Base-by-base conservation (phyloP, 108 stramenopile species). In the Pseudonitzschia multiseries region DNA sequence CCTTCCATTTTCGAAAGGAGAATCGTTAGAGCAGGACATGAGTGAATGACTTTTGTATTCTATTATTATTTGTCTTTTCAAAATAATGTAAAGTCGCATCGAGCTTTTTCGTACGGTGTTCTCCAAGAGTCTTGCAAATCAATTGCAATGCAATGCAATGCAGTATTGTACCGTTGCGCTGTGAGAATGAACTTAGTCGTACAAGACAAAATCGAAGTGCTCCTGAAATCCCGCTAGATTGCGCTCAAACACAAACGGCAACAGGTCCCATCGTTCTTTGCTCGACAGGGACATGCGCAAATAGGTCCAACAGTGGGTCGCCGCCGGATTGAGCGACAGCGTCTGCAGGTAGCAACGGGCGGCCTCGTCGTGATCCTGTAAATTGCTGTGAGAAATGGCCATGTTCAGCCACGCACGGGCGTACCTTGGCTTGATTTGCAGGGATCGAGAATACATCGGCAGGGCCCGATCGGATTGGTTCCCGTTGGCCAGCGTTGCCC, bases 341-440 rank as follows among this genome's bases (percentile, higher is more conserved):
- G 96, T 93, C 65, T 93, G 96, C 40, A 99, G 76, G 79, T 97
- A 99, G 77, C 95, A 96, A 17, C 95, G 77, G 20, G 93, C 88
- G 5, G 97, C 96, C 68, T 97, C 92, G 27, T 86, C 84, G 69
- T 94, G 94, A 27, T 93, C 85, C 31, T 84, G 86, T 31, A 97
- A 73, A 72, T 96, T 97, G 63, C 80, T 81, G 75, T 97, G 97
- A 14, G 96, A 85, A 60, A 99, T 97, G 22, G 96, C 97, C 85
- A 96, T 91, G 70, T 99, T 99, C n/a, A 97, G 76, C 98, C 97
- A 97, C 36, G 89, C 96, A 4, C 98, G 83, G 1, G 96, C 92
- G 81, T 96, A 99, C 82, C 88, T 84, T 28, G 98, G 98, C 68
- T 96, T 95, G 36, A 95, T 71, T 40, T 84, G 71, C 59, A 99